These are phyloP conservation scores for Chalciporus piperatus DNA, from an alignment of 768 basidiomycete genomes.

Conservation along the genomic window DNA sequence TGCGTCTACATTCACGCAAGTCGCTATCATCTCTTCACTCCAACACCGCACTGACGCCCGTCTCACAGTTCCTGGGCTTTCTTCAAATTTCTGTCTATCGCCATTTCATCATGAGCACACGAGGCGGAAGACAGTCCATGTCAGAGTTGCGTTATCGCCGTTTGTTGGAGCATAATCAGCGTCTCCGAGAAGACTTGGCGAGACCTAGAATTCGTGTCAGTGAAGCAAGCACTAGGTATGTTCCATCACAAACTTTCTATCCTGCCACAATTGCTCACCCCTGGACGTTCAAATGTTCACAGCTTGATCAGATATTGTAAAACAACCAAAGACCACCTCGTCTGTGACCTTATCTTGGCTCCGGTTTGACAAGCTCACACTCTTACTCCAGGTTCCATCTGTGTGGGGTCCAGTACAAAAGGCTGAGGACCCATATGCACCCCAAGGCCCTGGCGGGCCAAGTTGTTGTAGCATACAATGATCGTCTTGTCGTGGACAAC, in stretches of 20 bases:
- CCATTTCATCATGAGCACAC: conserved; percentile 49
- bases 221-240: conserved; percentile 68
- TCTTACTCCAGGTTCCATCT: conserved; percentile 68
- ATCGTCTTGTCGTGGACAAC: conserved; percentile 2
- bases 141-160: conserved; percentile 80
- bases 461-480: conserved; percentile 64
- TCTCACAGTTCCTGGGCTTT: background rate
- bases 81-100: background rate
- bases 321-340: conserved; percentile 68
- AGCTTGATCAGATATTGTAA: conserved; percentile 76
- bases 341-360: conserved; percentile 30
- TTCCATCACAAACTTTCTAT: conserved; percentile 5
- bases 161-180: conserved; percentile 70
- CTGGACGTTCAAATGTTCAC: conserved; percentile 3
- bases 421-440: conserved; percentile 90
- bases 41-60: background rate
- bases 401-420: conserved; percentile 97
- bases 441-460: conserved; percentile 49
- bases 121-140: conserved; percentile 70
- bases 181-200: conserved; percentile 68
- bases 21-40: background rate
- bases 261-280: conserved; percentile 5
- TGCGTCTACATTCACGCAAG: background rate
- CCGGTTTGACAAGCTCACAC: conserved; percentile 12
- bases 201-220: conserved; percentile 70